These are phyloP conservation scores for Tetrapisispora arboricola DNA, from an alignment of 805 yeast species.

Conservation along the genomic window DNA sequence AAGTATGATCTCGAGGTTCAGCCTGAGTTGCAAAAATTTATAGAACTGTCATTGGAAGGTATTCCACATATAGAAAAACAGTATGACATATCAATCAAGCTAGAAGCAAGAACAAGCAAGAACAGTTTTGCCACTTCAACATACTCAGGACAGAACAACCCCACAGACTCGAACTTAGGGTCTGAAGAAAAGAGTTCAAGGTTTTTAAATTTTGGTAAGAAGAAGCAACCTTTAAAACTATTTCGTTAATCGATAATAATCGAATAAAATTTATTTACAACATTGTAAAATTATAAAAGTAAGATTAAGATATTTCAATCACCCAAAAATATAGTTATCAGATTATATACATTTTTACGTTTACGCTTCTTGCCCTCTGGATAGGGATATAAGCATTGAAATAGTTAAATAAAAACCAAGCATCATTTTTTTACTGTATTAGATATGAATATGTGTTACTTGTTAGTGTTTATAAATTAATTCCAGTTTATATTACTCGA, in stretches of 20 bases:
- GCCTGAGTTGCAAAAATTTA: constrained; percentile 48
- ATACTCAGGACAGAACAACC: not conserved
- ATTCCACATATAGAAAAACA: constrained; percentile 66
- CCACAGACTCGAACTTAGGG: not conserved
- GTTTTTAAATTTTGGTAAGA: constrained; percentile 2
- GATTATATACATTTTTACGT: too few relatives aligned
- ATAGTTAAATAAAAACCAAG: not conserved
- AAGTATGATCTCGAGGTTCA: constrained; percentile 49
- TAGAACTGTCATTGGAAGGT: constrained; percentile 19
- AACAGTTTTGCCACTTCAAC: not conserved
- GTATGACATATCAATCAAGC: constrained; percentile 57
- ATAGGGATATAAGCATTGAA: not conserved
- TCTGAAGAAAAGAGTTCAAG: constrained; percentile 1
- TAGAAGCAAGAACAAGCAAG: constrained; percentile 45
- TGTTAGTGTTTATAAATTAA: not conserved
- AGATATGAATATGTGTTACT: too few relatives aligned
- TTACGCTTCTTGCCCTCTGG: too few relatives aligned
- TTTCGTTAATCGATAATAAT: too few relatives aligned
- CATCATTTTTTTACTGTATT: too few relatives aligned
- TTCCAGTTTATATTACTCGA: constrained; percentile 34
- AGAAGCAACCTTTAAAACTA: not conserved
- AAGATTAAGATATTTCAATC: too few relatives aligned
- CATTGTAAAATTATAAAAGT: too few relatives aligned
- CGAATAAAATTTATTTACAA: too few relatives aligned
- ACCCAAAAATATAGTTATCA: too few relatives aligned